Base-by-base conservation (phyloP, 1,139 yeast genomes). In the Candida dubliniensis region DNA sequence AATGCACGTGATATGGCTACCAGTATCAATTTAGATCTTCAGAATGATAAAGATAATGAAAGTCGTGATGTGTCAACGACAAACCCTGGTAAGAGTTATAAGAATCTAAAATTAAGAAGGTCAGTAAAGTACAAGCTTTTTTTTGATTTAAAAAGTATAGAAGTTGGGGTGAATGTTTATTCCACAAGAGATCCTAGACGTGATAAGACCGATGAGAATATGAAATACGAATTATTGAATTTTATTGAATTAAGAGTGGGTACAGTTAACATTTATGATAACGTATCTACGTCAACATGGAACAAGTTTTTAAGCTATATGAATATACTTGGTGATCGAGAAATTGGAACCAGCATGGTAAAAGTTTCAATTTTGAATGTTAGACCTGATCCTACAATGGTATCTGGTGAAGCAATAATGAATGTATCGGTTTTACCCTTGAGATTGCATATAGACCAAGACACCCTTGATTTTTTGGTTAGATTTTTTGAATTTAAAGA, bases 201-300 rank as follows among this genome's bases (percentile, higher is more conserved):
- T 47, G 70, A 60, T 35, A 54, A 53, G 9, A 54, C 61, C 1
- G 58, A 57, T 31, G 48, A 51, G 9, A 39, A 43, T 2, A 67
- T 71, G 31, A 70, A 59, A 29, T 63, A 73, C 29, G 84, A 79
- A 43, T 48, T 77, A 4, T 60, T 84, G 24, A 83, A 77, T 55
- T 66, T 74, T 3, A 62, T 76, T 9, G 73, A 67, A n/a, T 40
- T 69, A 3, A 54, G 61, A 31, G 65, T 86, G 7, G 73, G 73
- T n/a, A 79, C 80, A 38, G 63, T 86, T 41, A 82, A 79, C 46
- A 69, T 89, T 2, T 68, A 79, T 46, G 99, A 93, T 60, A 87
- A 89, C 58, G 81, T 91, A 1, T 84, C 91, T 0, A 79, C 91
- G 0, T 91, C 98, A 0, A 85, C 96, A 0, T 93, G 98, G 97